These are phyloP conservation scores for Yamadazyma sp. DNA, from an alignment of 805 yeast genomes.

Conservation along the genomic window DNA sequence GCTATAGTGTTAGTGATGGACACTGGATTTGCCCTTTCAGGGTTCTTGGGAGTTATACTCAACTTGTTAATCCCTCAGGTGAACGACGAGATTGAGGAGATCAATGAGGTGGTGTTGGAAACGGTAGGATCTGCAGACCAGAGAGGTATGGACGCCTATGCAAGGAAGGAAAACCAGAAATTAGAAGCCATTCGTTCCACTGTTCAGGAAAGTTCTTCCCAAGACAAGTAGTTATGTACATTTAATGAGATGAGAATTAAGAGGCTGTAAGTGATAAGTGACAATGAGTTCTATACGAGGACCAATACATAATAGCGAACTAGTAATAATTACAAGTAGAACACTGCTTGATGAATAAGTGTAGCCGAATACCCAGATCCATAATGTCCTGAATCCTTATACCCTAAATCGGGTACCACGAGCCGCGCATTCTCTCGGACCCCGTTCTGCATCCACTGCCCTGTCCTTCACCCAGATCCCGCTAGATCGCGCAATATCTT, in stretches of 20 bases:
- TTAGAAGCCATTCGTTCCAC: conserved; percentile 24
- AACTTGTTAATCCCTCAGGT: conserved; percentile 66
- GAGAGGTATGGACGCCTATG: conserved; percentile 31
- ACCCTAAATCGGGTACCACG: too few species aligned
- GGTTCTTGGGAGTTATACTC: conserved; percentile 59
- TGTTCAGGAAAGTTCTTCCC: conserved; percentile 7
- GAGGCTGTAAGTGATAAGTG: too few species aligned
- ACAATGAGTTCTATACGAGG: too few species aligned
- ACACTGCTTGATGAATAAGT: too few species aligned
- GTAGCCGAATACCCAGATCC: too few species aligned
- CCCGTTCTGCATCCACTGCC: too few species aligned
- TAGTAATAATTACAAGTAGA: too few species aligned
- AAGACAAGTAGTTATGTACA: conserved; percentile 3
- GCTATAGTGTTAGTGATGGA: conserved; percentile 71
- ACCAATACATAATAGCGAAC: too few species aligned
- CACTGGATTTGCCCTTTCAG: conserved; percentile 71
- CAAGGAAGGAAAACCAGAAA: conserved; percentile 31
- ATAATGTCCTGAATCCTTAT: too few species aligned
- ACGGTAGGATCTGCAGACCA: conserved; percentile 43
- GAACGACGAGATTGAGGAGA: conserved; percentile 46
- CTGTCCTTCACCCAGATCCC: neutral
- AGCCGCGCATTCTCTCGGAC: too few species aligned
- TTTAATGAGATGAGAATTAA: neutral
- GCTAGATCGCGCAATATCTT: neutral
- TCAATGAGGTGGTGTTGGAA: conserved; percentile 46